phyloP scores from a whole-genome alignment of 345 rosid species.

The Eucalyptus caleyi region DNA sequence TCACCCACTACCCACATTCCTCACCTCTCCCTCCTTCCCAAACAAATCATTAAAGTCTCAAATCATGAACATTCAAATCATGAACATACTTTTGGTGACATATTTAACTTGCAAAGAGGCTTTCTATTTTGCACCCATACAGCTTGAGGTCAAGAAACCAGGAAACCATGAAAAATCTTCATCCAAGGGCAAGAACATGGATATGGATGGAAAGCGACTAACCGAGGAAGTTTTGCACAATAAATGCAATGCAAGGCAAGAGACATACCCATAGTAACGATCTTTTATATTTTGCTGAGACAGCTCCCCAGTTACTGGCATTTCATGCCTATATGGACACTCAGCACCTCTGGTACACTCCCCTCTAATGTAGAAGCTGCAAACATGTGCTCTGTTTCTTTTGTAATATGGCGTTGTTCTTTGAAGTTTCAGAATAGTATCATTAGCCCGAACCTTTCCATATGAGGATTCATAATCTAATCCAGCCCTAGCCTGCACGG shows the following conservation, averaged over 20 bases:
- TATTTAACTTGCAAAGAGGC: not conserved
- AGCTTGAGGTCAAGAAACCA: not conserved
- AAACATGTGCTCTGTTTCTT: constrained; percentile 88
- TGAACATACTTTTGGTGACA: not conserved
- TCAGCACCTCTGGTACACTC: constrained; percentile 97
- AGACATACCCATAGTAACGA: constrained; percentile 86
- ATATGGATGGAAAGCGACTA: not conserved
- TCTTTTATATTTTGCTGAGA: constrained; percentile 96
- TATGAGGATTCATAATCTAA: constrained; percentile 93
- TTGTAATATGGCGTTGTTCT: constrained; percentile 90
- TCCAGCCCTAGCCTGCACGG: constrained; percentile 83
- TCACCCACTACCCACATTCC: not conserved
- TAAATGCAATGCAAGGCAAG: not conserved
- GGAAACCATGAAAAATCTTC: not conserved
- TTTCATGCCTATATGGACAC: constrained; percentile 95
- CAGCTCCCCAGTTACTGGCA: constrained; percentile 89
- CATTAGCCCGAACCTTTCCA: constrained; percentile 77
- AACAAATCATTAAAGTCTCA: not conserved
- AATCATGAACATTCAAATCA: not conserved
- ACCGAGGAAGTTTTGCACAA: not conserved
- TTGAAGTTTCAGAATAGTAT: constrained; percentile 89
- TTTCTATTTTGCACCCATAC: not conserved
- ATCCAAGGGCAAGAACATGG: not conserved
- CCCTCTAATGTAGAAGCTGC: constrained; percentile 89
- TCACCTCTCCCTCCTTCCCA: not conserved